Base-by-base conservation (phyloP, 1,284 basidiomycete genomes). In the Rhodotorula sp. region DNA sequence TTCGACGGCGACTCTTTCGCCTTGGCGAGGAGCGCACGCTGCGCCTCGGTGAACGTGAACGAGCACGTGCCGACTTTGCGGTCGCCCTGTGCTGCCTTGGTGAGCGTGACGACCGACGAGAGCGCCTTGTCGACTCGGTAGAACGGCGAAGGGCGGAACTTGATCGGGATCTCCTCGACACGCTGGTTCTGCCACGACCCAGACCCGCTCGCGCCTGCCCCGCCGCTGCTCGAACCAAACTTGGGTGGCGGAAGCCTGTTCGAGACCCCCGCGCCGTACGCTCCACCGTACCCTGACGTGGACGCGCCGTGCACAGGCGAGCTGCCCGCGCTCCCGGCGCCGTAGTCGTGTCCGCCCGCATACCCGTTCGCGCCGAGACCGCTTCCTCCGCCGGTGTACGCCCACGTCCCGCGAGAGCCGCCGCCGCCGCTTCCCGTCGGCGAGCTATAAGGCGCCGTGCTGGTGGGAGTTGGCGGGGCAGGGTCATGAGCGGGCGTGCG, bases 101-200 rank as follows among this genome's bases (percentile, higher is more conserved):
- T 88, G 79, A 90, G 90, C 79, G 90, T 88, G 17, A 84, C 82
- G 29, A 91, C 81, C 30, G 72, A 64, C 19, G 88, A 88, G 15
- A 91, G 85, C 3, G 83, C 77, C 73, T 89, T 86, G 62, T 90
- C 87, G 15, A 90, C 79, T 30, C 81, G 81, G 76, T 88, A 89
- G 79, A 92, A 93, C 0, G 91, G 91, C 1, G 89, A 91, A 24
- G 86, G 83, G 75, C 88, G 90, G 81, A 92, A 93, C 65, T 85
- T 86, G 64, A 92, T 87, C 89, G 75, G 59, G 24, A 70, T 34
- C 46, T 61, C 63, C 55, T 65, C 59, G 53, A 29, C 32, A 9
- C 32, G 51, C 39, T 22, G 44, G 29, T 29, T 65, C 55, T 63
- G 52, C 62, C 66, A 63, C 27, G 61, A 46, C n/a, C 59, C 59